Conservation (phyloP, 2,329 filamentous ascomycete species). For the Aspergillus terreus region DNA sequence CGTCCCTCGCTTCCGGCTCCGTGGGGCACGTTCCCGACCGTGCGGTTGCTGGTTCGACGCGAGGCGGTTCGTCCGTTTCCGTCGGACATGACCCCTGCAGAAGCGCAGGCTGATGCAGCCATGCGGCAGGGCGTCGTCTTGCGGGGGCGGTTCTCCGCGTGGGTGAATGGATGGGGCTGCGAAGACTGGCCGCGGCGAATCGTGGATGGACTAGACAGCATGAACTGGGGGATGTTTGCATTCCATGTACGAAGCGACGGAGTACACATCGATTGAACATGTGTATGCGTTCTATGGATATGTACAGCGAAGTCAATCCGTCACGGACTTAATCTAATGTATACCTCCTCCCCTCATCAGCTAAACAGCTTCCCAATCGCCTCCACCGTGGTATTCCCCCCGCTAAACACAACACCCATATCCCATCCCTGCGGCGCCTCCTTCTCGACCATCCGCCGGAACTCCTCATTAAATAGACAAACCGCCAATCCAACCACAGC, state of each 20-base stretch:
- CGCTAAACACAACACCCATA: constrained; percentile 58
- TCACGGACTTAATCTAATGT: background rate
- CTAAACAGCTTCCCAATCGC: constrained; percentile 55
- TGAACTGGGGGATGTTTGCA: constrained; percentile 27
- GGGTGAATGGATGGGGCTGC: constrained; percentile 34
- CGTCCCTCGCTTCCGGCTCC: constrained; percentile 34
- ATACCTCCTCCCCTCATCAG: background rate
- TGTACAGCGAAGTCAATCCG: too few species aligned
- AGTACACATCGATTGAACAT: constrained; percentile 8
- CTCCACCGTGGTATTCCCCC: constrained; percentile 64
- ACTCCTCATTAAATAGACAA: constrained; percentile 80
- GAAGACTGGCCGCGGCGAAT: constrained; percentile 34
- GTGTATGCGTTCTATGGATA: background rate
- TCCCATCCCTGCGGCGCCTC: constrained; percentile 73
- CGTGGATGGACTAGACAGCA: constrained; percentile 23
- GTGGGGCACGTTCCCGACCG: constrained; percentile 36
- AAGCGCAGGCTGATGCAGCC: constrained; percentile 32
- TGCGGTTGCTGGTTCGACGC: constrained; percentile 36
- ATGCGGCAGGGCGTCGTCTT: constrained; percentile 34
- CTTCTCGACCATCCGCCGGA: constrained; percentile 59
- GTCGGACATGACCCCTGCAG: constrained; percentile 26
- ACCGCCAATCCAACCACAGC: constrained; percentile 80
- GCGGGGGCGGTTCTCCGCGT: constrained; percentile 32
- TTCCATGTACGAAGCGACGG: constrained; percentile 26
- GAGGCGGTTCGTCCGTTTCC: constrained; percentile 35